Evolutionary conservation across 2,329 filamentous ascomycete species (phyloP).

Genomic region (Curvularia spicifera): DNA sequence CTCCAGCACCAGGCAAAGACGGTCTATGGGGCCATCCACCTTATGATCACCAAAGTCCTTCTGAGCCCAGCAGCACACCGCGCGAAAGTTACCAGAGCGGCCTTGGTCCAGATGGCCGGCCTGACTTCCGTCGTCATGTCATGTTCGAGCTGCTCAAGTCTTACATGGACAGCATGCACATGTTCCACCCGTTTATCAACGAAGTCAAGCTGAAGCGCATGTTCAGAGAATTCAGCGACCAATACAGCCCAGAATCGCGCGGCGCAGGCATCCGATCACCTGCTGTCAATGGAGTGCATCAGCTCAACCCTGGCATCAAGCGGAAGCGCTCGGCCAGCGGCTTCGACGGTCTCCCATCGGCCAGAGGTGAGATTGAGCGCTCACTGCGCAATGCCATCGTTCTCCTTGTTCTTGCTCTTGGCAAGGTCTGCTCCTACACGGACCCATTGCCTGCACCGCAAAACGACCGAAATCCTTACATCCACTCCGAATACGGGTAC

Average conservation of each 20-base stretch:
- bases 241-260: conserved; percentile 44
- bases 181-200: conserved; percentile 69
- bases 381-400: conserved; percentile 73
- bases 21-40: conserved; percentile 58
- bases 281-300: conserved; percentile 21
- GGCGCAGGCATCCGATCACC: conserved; percentile 33
- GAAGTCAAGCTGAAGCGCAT: conserved; percentile 59
- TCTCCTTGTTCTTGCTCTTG: conserved; percentile 81
- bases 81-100: conserved; percentile 55
- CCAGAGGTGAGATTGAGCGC: conserved; percentile 35
- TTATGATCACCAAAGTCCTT: conserved; percentile 50
- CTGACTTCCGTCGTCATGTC: conserved; percentile 61
- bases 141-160: conserved; percentile 59
- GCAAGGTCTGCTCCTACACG: conserved; percentile 73
- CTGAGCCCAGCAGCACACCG: conserved; percentile 27
- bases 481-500: conserved; percentile 32
- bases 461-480: conserved; percentile 50
- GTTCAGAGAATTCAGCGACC: conserved; percentile 56
- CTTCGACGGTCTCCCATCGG: conserved; percentile 34
- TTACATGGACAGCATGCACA: conserved; percentile 67
- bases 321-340: conserved; percentile 45
- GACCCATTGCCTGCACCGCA: conserved; percentile 62
- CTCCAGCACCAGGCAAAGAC: conserved; percentile 53
- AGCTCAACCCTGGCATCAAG: conserved; percentile 40
- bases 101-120: conserved; percentile 58